Evolutionary conservation across 495 filamentous ascomycete genomes (phyloP), one percentile per base, ranked within the genome.

Genomic region (Hypoxylon cercidicola): DNA sequence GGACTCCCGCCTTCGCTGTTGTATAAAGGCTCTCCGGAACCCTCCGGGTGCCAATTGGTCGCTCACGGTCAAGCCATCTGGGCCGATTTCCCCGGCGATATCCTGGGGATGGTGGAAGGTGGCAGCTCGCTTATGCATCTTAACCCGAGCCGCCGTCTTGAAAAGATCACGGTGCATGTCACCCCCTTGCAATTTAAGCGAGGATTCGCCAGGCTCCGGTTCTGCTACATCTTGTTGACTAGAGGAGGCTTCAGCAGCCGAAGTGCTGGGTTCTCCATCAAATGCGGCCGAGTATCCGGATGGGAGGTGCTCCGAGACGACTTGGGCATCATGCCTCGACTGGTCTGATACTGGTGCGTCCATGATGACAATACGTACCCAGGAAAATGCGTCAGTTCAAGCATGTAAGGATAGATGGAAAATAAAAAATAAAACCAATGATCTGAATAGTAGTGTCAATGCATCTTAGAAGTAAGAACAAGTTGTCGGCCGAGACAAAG

Each of bases 161-260:
- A 89, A 90, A n/a, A 90, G 80, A 63, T 88, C 86, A 19, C 87
- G 82, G 71, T 89, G 87, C 18, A 90, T 84, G 67, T 90, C 88
- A 32, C 88, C 88, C 15, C 87, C 88, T 65, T 87, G 87, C 1
- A 90, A 78, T 49, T 72, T 83, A 49, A 90, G 73, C 0, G 88
- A 88, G 12, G 85, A 88, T 59, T 87, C 82, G 28, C 78, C 68
- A 23, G 30, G 68, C 9, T 70, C 70, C 10, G 68, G 69, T 4
- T 73, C 75, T 1, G 51, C 72, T 4, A 68, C 69, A 5, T 65
- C 74, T 7, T 71, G 79, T 7, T 71, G 79, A 18, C 77, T 68
- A 5, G 66, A 78, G 5, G 73, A 59, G 2, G 75, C 74, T 21
- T 64, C 72, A 12, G 52, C 48, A 16, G 74, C 72, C 63, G 73